Evolutionary conservation across 2,329 filamentous ascomycete genomes (phyloP).

Genomic region (Phoma sp.): DNA sequence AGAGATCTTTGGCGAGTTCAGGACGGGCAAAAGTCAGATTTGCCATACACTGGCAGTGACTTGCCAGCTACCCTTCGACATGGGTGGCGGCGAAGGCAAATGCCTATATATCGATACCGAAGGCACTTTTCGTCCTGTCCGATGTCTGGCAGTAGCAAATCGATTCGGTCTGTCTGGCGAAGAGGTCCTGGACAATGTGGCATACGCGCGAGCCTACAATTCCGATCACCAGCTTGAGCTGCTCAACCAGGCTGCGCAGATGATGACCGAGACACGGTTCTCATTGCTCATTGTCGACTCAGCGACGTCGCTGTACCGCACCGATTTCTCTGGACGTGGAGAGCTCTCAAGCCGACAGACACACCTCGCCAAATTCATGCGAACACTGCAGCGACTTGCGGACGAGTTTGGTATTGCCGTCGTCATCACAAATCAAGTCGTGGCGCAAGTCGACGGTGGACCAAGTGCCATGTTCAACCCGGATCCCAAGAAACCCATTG

Average conservation of each 20-base stretch:
- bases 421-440: constrained; percentile 98
- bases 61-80: constrained; percentile 96
- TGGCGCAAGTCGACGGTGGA: constrained; percentile 96
- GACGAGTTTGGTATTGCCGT: constrained; percentile 94
- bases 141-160: constrained; percentile 89
- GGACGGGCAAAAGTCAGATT: constrained; percentile 97
- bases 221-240: constrained; percentile 97
- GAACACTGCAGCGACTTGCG: constrained; percentile 77
- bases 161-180: constrained; percentile 94
- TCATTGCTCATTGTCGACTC: constrained; percentile 95
- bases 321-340: constrained; percentile 95
- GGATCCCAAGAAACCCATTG: constrained; percentile 98
- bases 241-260: constrained; percentile 90
- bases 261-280: constrained; percentile 99
- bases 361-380: constrained; percentile 88
- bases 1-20: constrained; percentile 96
- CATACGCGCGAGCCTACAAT: constrained; percentile 97
- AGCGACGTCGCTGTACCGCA: constrained; percentile 92
- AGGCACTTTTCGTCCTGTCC: constrained; percentile 90
- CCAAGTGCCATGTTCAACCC: constrained; percentile 99
- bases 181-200: constrained; percentile 97
- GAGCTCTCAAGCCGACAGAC: constrained; percentile 94
- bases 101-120: constrained; percentile 99
- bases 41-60: constrained; percentile 99
- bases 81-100: constrained; percentile 98